Evolutionary conservation across 306 rosid species (phyloP).

Genomic region (Cicer yamashitae): DNA sequence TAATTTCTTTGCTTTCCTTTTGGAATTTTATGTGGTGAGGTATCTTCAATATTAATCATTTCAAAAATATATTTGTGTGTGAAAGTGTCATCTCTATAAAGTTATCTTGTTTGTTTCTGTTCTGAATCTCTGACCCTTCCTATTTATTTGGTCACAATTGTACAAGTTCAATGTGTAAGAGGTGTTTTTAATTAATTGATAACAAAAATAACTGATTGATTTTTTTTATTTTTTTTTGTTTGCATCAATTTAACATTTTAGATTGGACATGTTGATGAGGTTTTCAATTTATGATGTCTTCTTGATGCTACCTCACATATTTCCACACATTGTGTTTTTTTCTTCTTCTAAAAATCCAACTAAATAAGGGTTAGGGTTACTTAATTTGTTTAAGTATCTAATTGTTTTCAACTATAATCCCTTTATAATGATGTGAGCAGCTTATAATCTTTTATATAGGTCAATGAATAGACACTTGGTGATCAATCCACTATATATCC

Average conservation of each 20-base stretch:
- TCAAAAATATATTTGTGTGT: slow-evolving; percentile 44
- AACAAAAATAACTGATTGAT: slow-evolving; percentile 2
- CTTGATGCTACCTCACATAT: too few relatives aligned
- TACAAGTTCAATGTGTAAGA: slow-evolving; percentile 15
- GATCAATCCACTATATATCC: too few relatives aligned
- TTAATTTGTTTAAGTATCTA: too few relatives aligned
- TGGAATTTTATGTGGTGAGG: slow-evolving; percentile 55
- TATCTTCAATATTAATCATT: slow-evolving; percentile 45
- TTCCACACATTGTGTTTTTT: too few relatives aligned
- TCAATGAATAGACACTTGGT: too few relatives aligned
- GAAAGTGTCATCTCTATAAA: slow-evolving; percentile 40
- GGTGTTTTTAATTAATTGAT: slow-evolving; percentile 5
- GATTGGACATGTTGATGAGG: not conserved
- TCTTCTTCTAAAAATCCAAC: too few relatives aligned
- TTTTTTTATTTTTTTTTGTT: not conserved
- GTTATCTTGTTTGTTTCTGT: slow-evolving; percentile 39
- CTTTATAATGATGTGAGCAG: too few relatives aligned
- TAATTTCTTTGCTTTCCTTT: slow-evolving; percentile 53
- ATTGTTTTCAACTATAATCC: too few relatives aligned
- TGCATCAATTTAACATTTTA: not conserved
- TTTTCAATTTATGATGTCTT: too few relatives aligned
- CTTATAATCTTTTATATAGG: too few relatives aligned
- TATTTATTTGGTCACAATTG: not conserved
- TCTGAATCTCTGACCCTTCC: slow-evolving; percentile 17
- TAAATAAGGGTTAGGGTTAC: too few relatives aligned